Base-by-base conservation (phyloP, 345 rosid genomes). In the Rhizophora apiculata region DNA sequence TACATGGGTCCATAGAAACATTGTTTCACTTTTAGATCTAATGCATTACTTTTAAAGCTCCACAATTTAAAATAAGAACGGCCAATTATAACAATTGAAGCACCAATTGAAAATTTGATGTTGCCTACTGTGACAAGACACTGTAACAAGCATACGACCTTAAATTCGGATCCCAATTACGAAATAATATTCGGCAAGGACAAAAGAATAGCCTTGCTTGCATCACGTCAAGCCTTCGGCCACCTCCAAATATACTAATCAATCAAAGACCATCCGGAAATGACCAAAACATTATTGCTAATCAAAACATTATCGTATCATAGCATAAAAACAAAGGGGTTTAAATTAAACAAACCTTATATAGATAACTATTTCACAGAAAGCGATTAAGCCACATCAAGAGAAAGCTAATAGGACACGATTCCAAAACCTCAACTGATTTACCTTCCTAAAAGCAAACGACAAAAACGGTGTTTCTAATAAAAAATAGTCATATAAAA, bases 91-190 rank as follows among this genome's bases (percentile, higher is more conserved):
- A 55, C 29, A 13, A 55, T 21, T 10, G 24, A 51, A 76, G 37
- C 27, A 24, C 46, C 24, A 69, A 34, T 54, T 19, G 43, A 70
- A 57, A 64, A 21, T 54, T 52, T 48, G 57, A 29, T 55, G 53
- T 60, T 65, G 61, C 75, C 62, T 75, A 63, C 74, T 53, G 60
- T 46, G 82, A 81, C 71, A 76, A 67, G 85, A 84, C 88, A 68
- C 76, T 39, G 68, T 85, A 88, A 81, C 86, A 62, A 80, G 82
- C 84, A 60, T 80, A 81, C 83, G 76, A 78, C 82, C 79, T 26
- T 72, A 61, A 29, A 63, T 52, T 56, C 61, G 27, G 53, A 46
- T 58, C 67, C 61, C 60, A 62, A 60, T 62, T 63, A 67, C 8
- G 20, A 57, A 62, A 62, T 64, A 29, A 13, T 18, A 65, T n/a